phyloP scores from a whole-genome alignment of 2,329 filamentous ascomycete genomes.

The Fusarium bulbicola region DNA sequence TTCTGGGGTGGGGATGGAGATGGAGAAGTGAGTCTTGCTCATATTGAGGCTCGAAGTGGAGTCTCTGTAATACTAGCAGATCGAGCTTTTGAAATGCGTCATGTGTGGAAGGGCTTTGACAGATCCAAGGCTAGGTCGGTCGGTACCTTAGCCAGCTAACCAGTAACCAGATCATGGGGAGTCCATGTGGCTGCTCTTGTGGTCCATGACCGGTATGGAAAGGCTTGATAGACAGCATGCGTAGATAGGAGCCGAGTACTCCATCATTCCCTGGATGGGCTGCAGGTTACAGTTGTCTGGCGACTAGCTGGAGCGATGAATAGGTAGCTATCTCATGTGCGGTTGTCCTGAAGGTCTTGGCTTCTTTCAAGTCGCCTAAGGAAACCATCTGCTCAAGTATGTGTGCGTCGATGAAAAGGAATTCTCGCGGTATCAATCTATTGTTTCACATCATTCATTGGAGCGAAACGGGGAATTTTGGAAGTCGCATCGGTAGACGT shows the following conservation, averaged over 20 bases:
- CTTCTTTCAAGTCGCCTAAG: slow-evolving; percentile 28
- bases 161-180: not conserved
- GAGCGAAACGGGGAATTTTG: slow-evolving; percentile 14
- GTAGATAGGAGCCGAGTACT: slow-evolving; percentile 16
- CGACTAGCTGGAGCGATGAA: slow-evolving; percentile 6
- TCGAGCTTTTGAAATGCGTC: not conserved
- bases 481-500: not conserved
- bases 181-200: not conserved
- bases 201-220: not conserved
- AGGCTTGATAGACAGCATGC: slow-evolving; percentile 10
- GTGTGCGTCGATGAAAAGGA: not conserved
- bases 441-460: not conserved
- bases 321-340: not conserved
- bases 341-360: slow-evolving; percentile 11
- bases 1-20: slow-evolving; percentile 15
- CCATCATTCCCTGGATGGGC: slow-evolving; percentile 21
- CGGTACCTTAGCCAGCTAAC: not conserved
- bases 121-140: not conserved
- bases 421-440: not conserved
- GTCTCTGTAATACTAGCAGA: not conserved
- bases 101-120: slow-evolving; percentile 10
- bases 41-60: slow-evolving; percentile 20
- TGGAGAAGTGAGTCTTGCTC: slow-evolving; percentile 1
- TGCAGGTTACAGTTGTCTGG: slow-evolving; percentile 5
- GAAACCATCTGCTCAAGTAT: slow-evolving; percentile 23